Evolutionary conservation across 805 yeast genomes (phyloP).

Genomic region (Candida ovalis): DNA sequence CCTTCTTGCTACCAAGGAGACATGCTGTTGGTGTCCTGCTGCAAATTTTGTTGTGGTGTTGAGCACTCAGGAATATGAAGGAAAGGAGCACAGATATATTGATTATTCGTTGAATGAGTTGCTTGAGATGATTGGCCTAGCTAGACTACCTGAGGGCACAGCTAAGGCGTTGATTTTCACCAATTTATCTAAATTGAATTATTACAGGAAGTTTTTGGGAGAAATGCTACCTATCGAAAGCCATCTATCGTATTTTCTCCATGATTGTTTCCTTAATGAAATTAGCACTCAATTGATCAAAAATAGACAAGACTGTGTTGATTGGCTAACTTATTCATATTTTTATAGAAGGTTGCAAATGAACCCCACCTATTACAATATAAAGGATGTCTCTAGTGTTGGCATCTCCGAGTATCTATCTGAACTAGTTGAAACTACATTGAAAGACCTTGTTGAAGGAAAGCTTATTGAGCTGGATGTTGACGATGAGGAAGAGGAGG

Average conservation of each 20-base stretch:
- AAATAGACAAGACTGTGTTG: conserved; percentile 80
- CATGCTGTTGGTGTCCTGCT: conserved; percentile 45
- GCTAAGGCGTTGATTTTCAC: conserved; percentile 57
- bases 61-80: conserved; percentile 72
- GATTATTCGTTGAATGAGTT: conserved; percentile 66
- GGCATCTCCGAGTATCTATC: conserved; percentile 83
- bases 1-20: conserved; percentile 60
- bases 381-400: conserved; percentile 53
- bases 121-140: conserved; percentile 59
- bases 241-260: conserved; percentile 50
- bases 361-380: conserved; percentile 90
- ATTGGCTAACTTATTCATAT: conserved; percentile 82
- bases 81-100: conserved; percentile 63
- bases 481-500: conserved; percentile 27
- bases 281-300: conserved; percentile 62
- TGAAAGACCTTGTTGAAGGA: conserved; percentile 59
- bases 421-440: conserved; percentile 69
- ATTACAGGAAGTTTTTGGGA: conserved; percentile 65
- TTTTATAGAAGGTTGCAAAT: conserved; percentile 75
- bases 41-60: conserved; percentile 57
- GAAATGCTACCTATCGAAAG: conserved; percentile 87
- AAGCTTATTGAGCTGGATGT: conserved; percentile 59
- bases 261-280: conserved; percentile 70
- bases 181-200: conserved; percentile 47
- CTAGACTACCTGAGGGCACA: conserved; percentile 26